Conservation (phyloP, 169 alveolate species). For the Plasmodium gaboni region DNA sequence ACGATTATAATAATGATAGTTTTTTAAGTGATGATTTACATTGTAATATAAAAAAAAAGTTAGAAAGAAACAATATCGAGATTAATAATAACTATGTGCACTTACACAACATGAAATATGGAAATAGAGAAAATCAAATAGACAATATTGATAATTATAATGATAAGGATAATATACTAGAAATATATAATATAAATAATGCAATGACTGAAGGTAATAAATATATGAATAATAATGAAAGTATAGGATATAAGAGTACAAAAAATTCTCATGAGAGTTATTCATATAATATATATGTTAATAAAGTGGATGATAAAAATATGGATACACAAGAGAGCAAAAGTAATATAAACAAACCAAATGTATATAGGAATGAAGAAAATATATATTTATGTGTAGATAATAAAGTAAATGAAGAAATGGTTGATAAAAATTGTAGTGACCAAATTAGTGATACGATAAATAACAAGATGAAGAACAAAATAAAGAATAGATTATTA, state of each 20-base stretch:
- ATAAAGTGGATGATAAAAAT: too few species aligned
- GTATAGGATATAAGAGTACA: too few species aligned
- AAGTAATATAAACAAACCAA: too few species aligned
- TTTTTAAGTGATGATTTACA: neutral
- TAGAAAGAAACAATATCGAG: neutral
- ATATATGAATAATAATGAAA: neutral
- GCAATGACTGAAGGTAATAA: neutral
- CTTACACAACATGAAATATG: slow-evolving; percentile 9
- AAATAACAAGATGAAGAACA: neutral
- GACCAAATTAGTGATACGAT: neutral
- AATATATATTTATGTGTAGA: neutral
- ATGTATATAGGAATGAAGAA: too few species aligned
- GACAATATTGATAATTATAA: neutral
- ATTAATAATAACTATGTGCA: neutral
- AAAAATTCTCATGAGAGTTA: too few species aligned
- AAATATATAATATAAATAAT: neutral
- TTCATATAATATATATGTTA: too few species aligned
- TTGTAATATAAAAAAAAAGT: slow-evolving; percentile 10
- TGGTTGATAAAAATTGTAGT: neutral
- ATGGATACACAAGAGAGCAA: too few species aligned
- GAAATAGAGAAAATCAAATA: slow-evolving; percentile 8
- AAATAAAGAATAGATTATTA: neutral
- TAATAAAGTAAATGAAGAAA: neutral
- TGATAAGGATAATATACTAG: slow-evolving; percentile 12
- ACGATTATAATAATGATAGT: neutral